A percentile compares a stretch with the other conserved stretches of the same genome.
These are phyloP conservation scores for Yamadazyma paraphyllophila DNA, from an alignment of 805 yeast species.

Conservation along the genomic window DNA sequence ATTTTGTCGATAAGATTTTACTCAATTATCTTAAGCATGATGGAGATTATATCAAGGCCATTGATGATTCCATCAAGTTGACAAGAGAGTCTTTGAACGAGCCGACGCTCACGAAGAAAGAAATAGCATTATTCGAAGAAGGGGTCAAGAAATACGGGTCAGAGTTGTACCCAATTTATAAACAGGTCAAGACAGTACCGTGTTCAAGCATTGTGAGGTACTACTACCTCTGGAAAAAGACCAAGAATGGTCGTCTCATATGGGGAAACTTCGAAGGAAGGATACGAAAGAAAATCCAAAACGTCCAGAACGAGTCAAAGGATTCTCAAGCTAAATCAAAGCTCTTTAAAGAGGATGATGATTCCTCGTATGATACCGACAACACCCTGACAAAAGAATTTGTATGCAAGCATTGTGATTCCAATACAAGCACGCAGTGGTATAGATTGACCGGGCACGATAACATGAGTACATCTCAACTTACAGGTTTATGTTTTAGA, in stretches of 20 bases:
- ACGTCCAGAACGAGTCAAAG: constrained; percentile 19
- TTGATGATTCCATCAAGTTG: constrained; percentile 42
- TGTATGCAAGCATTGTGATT: constrained; percentile 70
- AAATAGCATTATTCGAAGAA: constrained; percentile 65
- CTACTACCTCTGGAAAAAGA: constrained; percentile 91
- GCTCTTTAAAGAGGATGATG: constrained; percentile 66
- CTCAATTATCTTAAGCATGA: constrained; percentile 49
- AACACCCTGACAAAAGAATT: constrained; percentile 47
- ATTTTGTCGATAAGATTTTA: constrained; percentile 75
- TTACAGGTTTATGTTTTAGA: constrained; percentile 71
- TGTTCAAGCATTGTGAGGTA: constrained; percentile 78
- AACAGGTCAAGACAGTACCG: constrained; percentile 71
- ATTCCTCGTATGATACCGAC: constrained; percentile 62
- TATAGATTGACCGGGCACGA: constrained; percentile 63
- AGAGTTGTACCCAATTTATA: constrained; percentile 71
- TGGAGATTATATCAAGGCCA: constrained; percentile 53
- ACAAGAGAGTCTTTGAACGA: constrained; percentile 64
- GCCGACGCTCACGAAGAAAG: constrained; percentile 70
- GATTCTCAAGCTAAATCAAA: constrained; percentile 9
- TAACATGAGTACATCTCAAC: constrained; percentile 9
- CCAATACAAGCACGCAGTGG: constrained; percentile 61
- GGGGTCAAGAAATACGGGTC: constrained; percentile 73
- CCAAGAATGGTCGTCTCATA: constrained; percentile 65
- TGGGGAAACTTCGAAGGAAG: constrained; percentile 85
- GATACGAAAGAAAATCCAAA: constrained; percentile 53